Conservation (phyloP, 176 grass and related monocot species). For the Triticum turgidum region DNA sequence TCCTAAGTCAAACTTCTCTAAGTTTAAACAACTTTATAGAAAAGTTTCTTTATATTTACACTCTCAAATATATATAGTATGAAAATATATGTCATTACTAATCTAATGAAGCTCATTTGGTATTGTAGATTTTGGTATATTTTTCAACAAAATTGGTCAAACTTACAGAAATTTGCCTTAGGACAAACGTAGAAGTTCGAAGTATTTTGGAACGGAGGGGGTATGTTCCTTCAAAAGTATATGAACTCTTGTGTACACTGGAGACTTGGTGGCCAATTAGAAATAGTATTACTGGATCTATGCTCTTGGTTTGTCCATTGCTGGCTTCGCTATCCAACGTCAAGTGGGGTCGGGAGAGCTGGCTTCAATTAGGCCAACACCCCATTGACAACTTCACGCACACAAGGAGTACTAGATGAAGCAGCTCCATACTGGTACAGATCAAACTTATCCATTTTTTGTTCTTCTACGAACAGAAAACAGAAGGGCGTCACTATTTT, state of each 20-base stretch:
- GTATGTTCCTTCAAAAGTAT: not conserved
- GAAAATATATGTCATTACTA: no score
- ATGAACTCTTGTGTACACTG: not conserved
- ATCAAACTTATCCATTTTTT: not conserved
- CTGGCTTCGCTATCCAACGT: not conserved
- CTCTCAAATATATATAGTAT: no score
- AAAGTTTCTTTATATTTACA: no score
- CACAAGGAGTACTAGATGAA: not conserved
- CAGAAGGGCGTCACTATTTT: constrained; percentile 1
- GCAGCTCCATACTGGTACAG: constrained; percentile 1
- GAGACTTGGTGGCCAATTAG: not conserved
- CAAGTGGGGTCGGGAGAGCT: not conserved
- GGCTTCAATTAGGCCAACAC: constrained; percentile 21
- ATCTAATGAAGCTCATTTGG: no score
- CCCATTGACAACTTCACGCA: not conserved
- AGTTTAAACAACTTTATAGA: no score
- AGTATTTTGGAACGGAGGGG: not conserved
- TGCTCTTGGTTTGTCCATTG: not conserved
- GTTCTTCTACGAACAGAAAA: not conserved
- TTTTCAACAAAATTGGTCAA: no score
- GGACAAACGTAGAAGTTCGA: no score
- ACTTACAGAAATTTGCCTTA: no score
- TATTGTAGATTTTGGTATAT: no score
- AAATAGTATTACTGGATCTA: not conserved
- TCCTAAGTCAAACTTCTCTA: no score